Evolutionary conservation across 2,329 filamentous ascomycete species (phyloP).

Genomic region (Nigrospora sphaerica): DNA sequence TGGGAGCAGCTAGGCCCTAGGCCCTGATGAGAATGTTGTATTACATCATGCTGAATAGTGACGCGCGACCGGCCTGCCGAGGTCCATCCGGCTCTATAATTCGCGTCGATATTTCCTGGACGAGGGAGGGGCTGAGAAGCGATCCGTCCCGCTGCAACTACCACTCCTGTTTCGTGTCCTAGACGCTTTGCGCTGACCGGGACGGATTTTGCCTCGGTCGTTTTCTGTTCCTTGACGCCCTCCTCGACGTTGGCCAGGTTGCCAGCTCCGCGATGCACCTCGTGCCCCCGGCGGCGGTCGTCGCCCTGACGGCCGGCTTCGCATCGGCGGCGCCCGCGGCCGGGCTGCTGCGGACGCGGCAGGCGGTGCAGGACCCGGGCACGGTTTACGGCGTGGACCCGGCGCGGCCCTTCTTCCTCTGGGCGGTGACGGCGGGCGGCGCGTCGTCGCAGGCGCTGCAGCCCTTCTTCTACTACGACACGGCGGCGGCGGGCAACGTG

Average conservation of each 20-base stretch:
- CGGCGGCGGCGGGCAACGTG: not conserved
- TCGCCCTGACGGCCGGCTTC: not conserved
- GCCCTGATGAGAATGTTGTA: too few species aligned
- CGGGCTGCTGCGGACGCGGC: not conserved
- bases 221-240: not conserved
- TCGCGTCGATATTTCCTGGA: too few species aligned
- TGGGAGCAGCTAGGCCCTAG: too few species aligned
- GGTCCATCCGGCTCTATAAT: too few species aligned
- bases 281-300: not conserved
- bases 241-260: not conserved
- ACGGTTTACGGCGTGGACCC: conserved; percentile 7
- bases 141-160: too few species aligned
- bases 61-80: too few species aligned
- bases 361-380: not conserved
- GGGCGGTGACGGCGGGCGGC: not conserved
- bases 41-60: too few species aligned
- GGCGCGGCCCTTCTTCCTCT: conserved; percentile 2
- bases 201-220: too few species aligned
- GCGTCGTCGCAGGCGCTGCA: not conserved
- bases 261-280: not conserved
- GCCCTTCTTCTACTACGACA: not conserved
- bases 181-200: too few species aligned
- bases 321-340: conserved; percentile 1
- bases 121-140: too few species aligned
- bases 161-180: too few species aligned